phyloP scores from a whole-genome alignment of 495 filamentous ascomycete species.

The Lepraria neglecta region DNA sequence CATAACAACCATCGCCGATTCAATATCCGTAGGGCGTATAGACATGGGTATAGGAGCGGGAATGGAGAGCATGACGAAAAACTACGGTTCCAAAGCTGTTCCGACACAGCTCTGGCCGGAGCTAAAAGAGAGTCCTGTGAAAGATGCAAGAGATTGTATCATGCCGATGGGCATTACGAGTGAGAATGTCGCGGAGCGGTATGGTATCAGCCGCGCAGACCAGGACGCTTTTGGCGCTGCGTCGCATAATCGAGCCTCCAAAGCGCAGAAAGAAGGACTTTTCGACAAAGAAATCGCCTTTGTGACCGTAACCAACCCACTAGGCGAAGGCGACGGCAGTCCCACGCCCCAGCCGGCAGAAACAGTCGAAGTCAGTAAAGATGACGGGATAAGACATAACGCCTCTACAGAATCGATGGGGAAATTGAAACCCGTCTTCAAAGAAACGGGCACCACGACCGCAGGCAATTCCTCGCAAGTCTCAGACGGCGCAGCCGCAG shows the following conservation, averaged over 20 bases:
- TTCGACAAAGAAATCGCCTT: conserved; percentile 77
- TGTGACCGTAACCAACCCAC: conserved; percentile 33
- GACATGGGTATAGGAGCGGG: conserved; percentile 79
- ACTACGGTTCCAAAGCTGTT: conserved; percentile 78
- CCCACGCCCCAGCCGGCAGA: conserved; percentile 32
- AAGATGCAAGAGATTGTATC: conserved; percentile 76
- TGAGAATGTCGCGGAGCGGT: conserved; percentile 80
- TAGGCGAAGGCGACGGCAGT: conserved; percentile 3
- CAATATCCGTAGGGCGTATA: conserved; percentile 65
- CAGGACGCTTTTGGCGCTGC: conserved; percentile 78
- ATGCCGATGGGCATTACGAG: conserved; percentile 93
- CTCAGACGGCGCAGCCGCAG: conserved; percentile 79
- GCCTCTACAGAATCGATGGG: conserved; percentile 63
- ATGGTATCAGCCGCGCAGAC: conserved; percentile 64
- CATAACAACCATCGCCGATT: conserved; percentile 62
- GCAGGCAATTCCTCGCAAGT: conserved; percentile 86
- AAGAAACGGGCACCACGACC: conserved; percentile 55
- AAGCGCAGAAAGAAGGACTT: conserved; percentile 58
- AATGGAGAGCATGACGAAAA: conserved; percentile 90
- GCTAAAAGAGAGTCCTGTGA: conserved; percentile 53
- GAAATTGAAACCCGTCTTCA: conserved; percentile 80
- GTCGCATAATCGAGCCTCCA: conserved; percentile 63
- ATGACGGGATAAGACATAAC: conserved; percentile 73
- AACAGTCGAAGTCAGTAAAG: conserved; percentile 50
- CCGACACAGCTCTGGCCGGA: conserved; percentile 74